Conservation (phyloP, 345 rosid species). For the Raphanus raphanistrum region DNA sequence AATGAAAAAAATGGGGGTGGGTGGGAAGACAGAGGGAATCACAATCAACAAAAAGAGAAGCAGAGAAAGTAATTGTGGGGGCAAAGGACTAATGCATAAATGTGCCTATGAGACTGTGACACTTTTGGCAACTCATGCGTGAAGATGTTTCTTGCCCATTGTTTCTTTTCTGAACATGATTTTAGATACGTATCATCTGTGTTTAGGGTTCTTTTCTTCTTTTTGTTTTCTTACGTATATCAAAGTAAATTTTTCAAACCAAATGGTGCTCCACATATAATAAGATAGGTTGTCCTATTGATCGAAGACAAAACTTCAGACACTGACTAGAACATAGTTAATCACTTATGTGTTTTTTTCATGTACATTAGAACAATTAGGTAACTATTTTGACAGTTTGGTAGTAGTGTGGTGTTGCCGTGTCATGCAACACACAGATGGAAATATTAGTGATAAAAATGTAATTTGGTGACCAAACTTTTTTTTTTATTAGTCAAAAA, state of each 20-base stretch:
- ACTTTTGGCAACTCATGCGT: slow-evolving; percentile 45
- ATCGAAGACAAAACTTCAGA: slow-evolving; percentile 28
- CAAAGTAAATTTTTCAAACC: neutral
- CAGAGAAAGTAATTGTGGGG: slow-evolving; percentile 40
- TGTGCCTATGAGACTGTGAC: slow-evolving; percentile 31
- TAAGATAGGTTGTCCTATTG: slow-evolving; percentile 31
- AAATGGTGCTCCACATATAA: slow-evolving; percentile 39
- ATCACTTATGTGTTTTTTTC: slow-evolving; percentile 24
- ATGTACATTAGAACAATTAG: slow-evolving; percentile 19
- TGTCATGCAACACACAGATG: slow-evolving; percentile 13
- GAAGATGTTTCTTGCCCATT: slow-evolving; percentile 41
- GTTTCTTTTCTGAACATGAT: slow-evolving; percentile 32
- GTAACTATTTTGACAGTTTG: slow-evolving; percentile 1
- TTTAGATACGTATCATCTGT: slow-evolving; percentile 11
- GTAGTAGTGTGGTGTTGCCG: neutral
- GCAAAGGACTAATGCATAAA: slow-evolving; percentile 24
- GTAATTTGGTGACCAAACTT: too few species aligned
- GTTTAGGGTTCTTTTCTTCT: slow-evolving; percentile 15
- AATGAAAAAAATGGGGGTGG: slow-evolving; percentile 19
- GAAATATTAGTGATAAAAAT: neutral
- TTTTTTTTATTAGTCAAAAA: too few species aligned
- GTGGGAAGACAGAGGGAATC: slow-evolving; percentile 29
- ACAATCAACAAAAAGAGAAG: slow-evolving; percentile 42
- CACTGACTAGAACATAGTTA: slow-evolving; percentile 28
- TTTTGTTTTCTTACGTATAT: neutral